Evolutionary conservation across 768 basidiomycete genomes (phyloP), one percentile per base, ranked within the genome.

Genomic region (Boletus speciosus): DNA sequence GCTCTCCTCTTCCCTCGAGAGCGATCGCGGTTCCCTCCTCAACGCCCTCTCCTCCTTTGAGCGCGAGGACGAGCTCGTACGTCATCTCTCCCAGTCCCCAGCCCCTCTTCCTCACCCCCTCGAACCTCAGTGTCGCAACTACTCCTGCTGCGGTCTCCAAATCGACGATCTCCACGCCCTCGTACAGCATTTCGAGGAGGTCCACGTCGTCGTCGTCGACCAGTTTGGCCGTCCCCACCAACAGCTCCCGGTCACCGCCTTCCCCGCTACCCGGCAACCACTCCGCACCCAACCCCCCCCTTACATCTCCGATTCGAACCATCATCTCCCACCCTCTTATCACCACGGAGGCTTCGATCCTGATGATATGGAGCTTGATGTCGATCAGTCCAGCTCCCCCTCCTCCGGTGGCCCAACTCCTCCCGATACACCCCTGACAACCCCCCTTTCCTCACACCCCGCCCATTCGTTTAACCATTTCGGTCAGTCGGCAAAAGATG

Each of bases 161-260:
- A 79, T 92, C 16, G 77, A 79, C 32, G 88, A 90, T 62, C 78
- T 90, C 0, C 88, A 90, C 56, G 87, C 90, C 3, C 84, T 96
- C 11, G 80, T 96, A 3, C 91, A 95, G 70, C 93, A 96, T 66
- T 94, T 95, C 60, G 93, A 96, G 65, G 88, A 93, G 55, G 84
- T 85, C 44, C 93, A 96, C 67, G 88, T 95, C 67, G 80, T 90
- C 65, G 83, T 92, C 54, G 67, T 86, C 40, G 76, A 80, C 57
- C 72, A 76, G n/a, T 72, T 68, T 34, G 68, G 67, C 16, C 74
- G 64, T 14, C 59, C 66, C 11, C 72, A 79, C 11, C 68, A 66
- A n/a, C 67, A 64, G 31, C 41, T 61, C 56, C 61, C 61, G 12
- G 50, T 60, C 42, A 41, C 59, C 3, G 21, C 58, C 64, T 75